Evolutionary conservation across 768 basidiomycete species (phyloP).

Genomic region (Lepiota brunneoincarnata): DNA sequence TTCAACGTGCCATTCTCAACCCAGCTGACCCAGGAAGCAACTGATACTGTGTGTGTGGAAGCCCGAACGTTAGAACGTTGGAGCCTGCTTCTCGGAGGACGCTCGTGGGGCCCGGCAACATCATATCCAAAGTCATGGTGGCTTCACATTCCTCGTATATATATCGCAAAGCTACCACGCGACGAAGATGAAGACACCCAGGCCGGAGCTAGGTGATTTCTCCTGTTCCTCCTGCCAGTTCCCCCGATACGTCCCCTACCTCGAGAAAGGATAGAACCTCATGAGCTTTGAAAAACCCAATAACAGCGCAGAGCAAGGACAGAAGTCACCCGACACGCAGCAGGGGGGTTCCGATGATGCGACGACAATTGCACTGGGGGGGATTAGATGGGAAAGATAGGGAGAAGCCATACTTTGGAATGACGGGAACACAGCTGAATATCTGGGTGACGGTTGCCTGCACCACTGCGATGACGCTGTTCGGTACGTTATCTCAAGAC

Average conservation of each 20-base stretch:
- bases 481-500: conserved; percentile 28
- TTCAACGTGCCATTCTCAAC: background rate
- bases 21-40: background rate
- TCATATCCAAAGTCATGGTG: conserved; percentile 2
- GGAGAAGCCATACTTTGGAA: conserved; percentile 36
- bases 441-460: conserved; percentile 49
- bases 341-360: background rate
- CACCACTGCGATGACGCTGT: conserved; percentile 50
- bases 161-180: conserved; percentile 4
- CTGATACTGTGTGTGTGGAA: background rate
- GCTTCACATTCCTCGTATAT: conserved; percentile 9
- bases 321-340: background rate
- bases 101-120: conserved; percentile 3
- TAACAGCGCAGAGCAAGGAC: background rate
- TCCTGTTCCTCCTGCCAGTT: background rate
- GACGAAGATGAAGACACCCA: conserved; percentile 8
- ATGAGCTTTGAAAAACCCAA: conserved; percentile 8
- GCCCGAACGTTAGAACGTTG: background rate
- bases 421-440: conserved; percentile 43
- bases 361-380: background rate
- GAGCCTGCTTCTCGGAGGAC: background rate
- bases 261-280: background rate
- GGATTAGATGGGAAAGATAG: background rate
- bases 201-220: conserved; percentile 6
- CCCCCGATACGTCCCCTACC: background rate